Base-by-base conservation (phyloP, 768 basidiomycete genomes). In the Pholiota microspora region DNA sequence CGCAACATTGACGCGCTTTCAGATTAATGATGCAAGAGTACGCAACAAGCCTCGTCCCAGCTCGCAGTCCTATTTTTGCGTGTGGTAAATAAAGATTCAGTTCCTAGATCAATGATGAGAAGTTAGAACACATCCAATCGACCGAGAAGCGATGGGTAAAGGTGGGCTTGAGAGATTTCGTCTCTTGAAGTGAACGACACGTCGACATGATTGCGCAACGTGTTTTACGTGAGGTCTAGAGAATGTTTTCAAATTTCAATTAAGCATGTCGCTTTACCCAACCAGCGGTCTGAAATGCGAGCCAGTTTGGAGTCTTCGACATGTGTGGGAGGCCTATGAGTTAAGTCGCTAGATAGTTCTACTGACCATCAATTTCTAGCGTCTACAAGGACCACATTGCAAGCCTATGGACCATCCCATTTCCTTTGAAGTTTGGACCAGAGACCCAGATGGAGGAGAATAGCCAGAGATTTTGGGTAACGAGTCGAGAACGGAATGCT, bases 181-280 rank as follows among this genome's bases (percentile, higher is more conserved):
- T 9, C 4, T 18, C 40, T 42, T 42, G 23, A 21, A 51, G 29
- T 21, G 36, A 38, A 38, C 18, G 21, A 38, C 51, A 28, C 40
- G 31, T 13, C 38, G 51, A 16, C 23, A 16, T 6, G 29, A 31
- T 31, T 42, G 40, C 21, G 40, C 40, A 42, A 42, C 51, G 40
- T 51, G 51, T 51, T 51, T 51, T 42, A 31, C 51, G 40, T 44
- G 51, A 21, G 51, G 38, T 29, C 25, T 31, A 44, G 51, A 49
- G 29, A 49, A 12, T 25, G 16, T 32, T 51, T 31, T 27, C 7
- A n/a, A n/a, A 12, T 0, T 16, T 15, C 21, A 8, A 8, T 51
- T 51, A 49, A 12, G 3, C 38, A 42, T 13, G 34, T 16, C 16
- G 35, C 12, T 35, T 50, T 42, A 42, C 35, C 35, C 31, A 21